Conservation (phyloP, 2,329 filamentous ascomycete genomes). For the Sarocladium kiliense region DNA sequence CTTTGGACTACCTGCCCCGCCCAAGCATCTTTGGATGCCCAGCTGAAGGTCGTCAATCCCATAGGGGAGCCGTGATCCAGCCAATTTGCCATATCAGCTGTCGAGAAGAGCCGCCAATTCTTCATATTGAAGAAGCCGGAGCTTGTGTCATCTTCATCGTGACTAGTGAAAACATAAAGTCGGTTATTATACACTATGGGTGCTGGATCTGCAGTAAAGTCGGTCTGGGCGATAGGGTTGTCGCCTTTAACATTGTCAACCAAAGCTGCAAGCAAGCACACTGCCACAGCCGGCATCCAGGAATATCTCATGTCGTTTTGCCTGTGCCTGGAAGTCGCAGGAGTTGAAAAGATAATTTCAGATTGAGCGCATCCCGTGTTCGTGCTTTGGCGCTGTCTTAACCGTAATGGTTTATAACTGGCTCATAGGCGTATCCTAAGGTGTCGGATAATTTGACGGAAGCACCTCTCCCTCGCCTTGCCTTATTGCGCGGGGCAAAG, state of each 20-base stretch:
- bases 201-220: constrained; percentile 20
- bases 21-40: constrained; percentile 30
- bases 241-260: constrained; percentile 1
- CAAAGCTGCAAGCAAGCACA: background rate
- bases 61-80: constrained; percentile 21
- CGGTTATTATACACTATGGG: constrained; percentile 22
- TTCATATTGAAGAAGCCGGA: constrained; percentile 20
- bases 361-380: too few species aligned
- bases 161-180: constrained; percentile 25
- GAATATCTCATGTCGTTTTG: background rate
- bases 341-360: too few species aligned
- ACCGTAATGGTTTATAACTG: too few species aligned
- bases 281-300: background rate
- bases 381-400: too few species aligned
- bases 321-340: too few species aligned
- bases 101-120: constrained; percentile 28
- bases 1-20: constrained; percentile 25
- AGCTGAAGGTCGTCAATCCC: constrained; percentile 23
- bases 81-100: constrained; percentile 29
- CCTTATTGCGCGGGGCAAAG: too few species aligned
- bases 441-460: too few species aligned
- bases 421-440: too few species aligned
- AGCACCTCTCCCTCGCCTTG: too few species aligned
- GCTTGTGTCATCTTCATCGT: constrained; percentile 22
- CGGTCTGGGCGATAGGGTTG: constrained; percentile 12